Base-by-base conservation (phyloP, 768 basidiomycete species). In the Jaapia argillacea region DNA sequence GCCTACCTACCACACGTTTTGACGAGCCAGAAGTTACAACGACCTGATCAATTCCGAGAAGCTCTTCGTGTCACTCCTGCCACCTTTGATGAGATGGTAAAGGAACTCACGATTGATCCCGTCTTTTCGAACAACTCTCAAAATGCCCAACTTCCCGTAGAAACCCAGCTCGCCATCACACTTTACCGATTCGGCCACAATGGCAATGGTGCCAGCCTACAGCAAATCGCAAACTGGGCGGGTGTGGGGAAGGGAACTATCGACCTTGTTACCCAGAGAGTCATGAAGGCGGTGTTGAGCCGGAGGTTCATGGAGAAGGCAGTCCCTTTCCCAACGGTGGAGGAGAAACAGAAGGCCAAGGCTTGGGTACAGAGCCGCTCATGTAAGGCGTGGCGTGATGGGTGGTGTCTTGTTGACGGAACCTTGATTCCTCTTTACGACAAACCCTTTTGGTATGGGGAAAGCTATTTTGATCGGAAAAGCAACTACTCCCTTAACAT, bases 341-440 rank as follows among this genome's bases (percentile, higher is more conserved):
- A n/a, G n/a, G n/a, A n/a, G n/a, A 68, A 65, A 44, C 55, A 63
- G 43, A 38, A 47, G 6, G 67, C 65, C n/a, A 68, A 66, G 53
- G 10, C 16, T 2, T 71, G 65, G 66, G 63, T 70, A 1, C 53
- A 62, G 28, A 28, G 46, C 18, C 41, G 56, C 20, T 55, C 63
- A 18, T 60, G 68, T 50, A 21, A 41, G 24, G 48, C 52, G 10
- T 72, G 67, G 67, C 38, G 57, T 1, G 25, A 62, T 42, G 63
- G 68, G 0, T 68, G 59, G 54, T 59, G 58, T 28, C 45, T 63
- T 24, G 62, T 63, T 27, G 66, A 70, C 52, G 67, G 68, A 2
- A 68, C 65, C 4, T 44, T 68, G 4, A 49, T 71, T 0, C 59
- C 64, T 3, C 51, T 70, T 1, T 54, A 42, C 38, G 41, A 55